Base-by-base conservation (phyloP, 495 filamentous ascomycete species). In the Bacidia rubella region DNA sequence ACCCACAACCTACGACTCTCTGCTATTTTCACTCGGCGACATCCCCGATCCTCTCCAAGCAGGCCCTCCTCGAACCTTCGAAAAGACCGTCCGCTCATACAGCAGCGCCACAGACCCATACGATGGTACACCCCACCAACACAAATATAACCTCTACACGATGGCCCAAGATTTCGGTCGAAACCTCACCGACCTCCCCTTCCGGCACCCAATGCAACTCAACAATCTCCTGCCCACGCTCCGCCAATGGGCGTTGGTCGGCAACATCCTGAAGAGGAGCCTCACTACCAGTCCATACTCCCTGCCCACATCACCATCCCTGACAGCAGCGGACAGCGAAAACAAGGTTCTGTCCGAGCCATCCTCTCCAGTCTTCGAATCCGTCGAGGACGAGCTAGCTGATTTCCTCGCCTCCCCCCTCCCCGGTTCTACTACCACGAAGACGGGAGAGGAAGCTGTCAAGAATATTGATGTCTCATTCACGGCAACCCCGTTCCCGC, bases 171-270 rank as follows among this genome's bases (percentile, higher is more conserved):
- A 85, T 15, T 82, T 77, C 47, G 85, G 84, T 2, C 73, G 80
- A 32, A 75, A 73, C 1, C 63, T 98, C 22, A 75, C 75, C 35
- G 76, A 85, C 20, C 67, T 96, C 9, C 82, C 86, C 1, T 95
- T 98, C 59, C 78, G 81, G 1, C 92, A 97, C 62, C 92, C 92
- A 1, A 77, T 82, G 47, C 88, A 96, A 60, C 68, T 98, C 12
- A 68, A 90, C 23, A 76, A 76, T 38, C 79, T 95, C 49, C 70
- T 96, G 22, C 87, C 83, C 15, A 69, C 78, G 20, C 71, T 92
- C 5, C 73, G 87, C 7, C 87, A 93, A 65, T 90, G 86, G 60
- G 82, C 78, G 1, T 72, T 87, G 45, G 61, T 89, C 0, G 75
- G 76, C 1, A 78, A 70, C 11, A 58, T 92, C 11, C 74, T 90